phyloP scores from a whole-genome alignment of 2,329 filamentous ascomycete species.

The Aspergillus tamarii region DNA sequence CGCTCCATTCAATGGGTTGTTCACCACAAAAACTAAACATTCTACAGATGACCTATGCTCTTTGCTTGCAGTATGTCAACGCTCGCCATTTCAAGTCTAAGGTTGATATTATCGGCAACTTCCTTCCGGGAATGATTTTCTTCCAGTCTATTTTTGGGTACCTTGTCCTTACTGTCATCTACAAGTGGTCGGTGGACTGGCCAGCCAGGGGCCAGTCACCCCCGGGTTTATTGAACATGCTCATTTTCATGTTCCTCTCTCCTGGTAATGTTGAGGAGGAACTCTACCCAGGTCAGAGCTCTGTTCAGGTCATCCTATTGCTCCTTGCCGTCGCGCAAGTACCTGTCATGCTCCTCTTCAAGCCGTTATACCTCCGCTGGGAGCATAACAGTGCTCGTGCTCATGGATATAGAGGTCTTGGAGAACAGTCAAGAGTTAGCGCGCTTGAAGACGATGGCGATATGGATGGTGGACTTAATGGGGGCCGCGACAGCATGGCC shows the following conservation, averaged over 20 bases:
- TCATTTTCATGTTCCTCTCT: conserved; percentile 98
- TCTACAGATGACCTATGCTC: conserved; percentile 86
- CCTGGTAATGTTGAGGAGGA: conserved; percentile 71
- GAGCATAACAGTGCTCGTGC: conserved; percentile 89
- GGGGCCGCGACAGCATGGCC: conserved; percentile 66
- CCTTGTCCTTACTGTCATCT: conserved; percentile 88
- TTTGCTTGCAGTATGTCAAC: conserved; percentile 91
- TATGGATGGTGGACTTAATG: conserved; percentile 63
- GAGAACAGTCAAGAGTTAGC: conserved; percentile 83
- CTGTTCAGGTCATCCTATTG: conserved; percentile 76
- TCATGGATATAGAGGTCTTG: conserved; percentile 88
- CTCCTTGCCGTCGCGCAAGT: conserved; percentile 84
- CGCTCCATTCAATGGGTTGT: conserved; percentile 6
- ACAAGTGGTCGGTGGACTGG: conserved; percentile 98
- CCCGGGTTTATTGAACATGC: conserved; percentile 93
- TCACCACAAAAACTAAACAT: conserved; percentile 8
- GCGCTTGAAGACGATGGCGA: conserved; percentile 89
- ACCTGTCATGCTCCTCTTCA: conserved; percentile 87
- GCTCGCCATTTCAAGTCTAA: conserved; percentile 91
- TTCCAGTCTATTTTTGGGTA: conserved; percentile 99
- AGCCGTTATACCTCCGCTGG: conserved; percentile 91
- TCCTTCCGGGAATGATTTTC: conserved; percentile 97
- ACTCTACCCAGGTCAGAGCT: conserved; percentile 76
- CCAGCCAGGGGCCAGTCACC: conserved; percentile 66
- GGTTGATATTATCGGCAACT: conserved; percentile 97